These are phyloP conservation scores for Hibiscus mutabilis DNA, from an alignment of 345 rosid species.

Conservation along the genomic window DNA sequence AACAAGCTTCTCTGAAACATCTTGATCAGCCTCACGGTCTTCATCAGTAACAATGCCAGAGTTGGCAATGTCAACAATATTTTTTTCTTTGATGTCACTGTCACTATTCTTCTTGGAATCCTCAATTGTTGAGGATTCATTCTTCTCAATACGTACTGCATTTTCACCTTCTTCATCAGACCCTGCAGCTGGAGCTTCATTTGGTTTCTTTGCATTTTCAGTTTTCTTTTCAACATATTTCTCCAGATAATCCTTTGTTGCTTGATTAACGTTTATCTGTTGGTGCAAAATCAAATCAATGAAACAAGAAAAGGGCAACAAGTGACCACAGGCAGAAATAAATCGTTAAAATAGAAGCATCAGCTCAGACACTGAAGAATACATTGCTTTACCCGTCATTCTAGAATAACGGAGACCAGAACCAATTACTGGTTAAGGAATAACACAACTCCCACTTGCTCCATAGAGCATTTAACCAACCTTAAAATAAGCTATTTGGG, in stretches of 20 bases:
- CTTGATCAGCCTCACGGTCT: conserved; percentile 72
- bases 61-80: conserved; percentile 34
- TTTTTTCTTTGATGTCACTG: conserved; percentile 45
- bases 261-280: conserved; percentile 86
- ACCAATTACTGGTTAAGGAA: not conserved
- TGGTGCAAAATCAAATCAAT: conserved; percentile 6
- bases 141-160: conserved; percentile 32
- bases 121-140: conserved; percentile 26
- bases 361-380: not conserved
- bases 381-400: not conserved
- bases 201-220: conserved; percentile 56
- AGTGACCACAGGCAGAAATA: not conserved
- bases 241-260: conserved; percentile 76
- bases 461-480: not conserved
- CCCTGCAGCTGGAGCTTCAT: conserved; percentile 40
- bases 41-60: conserved; percentile 75
- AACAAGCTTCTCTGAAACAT: conserved; percentile 58
- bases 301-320: not conserved
- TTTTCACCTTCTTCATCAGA: conserved; percentile 42
- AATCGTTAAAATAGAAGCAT: conserved; percentile 3
- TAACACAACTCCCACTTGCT: not conserved
- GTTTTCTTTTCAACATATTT: conserved; percentile 74
- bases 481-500: not conserved
- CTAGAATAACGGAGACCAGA: not conserved
- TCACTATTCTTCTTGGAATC: conserved; percentile 46